Conservation (phyloP, 495 filamentous ascomycete species). For the Neurospora intermedia region DNA sequence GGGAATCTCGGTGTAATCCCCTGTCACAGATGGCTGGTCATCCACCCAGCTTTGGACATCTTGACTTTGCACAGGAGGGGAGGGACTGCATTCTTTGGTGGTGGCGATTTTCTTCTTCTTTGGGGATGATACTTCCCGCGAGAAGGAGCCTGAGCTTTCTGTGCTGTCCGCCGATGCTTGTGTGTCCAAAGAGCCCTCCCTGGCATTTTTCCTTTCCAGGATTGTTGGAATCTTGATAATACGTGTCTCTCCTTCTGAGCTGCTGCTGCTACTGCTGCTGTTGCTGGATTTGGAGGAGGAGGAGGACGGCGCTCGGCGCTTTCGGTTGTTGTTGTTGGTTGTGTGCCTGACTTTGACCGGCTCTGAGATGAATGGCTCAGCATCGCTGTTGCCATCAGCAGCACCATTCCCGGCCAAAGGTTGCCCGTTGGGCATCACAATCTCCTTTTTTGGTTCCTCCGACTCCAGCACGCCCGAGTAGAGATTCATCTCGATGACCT, state of each 20-base stretch:
- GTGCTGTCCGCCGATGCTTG: not conserved
- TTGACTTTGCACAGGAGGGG: not conserved
- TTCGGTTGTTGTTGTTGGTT: slow-evolving; percentile 1
- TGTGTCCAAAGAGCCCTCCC: not conserved
- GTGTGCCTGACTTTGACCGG: not conserved
- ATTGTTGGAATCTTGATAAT: slow-evolving; percentile 15
- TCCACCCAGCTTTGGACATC: not conserved
- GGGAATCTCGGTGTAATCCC: not conserved
- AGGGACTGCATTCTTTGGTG: not conserved
- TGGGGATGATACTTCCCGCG: not conserved
- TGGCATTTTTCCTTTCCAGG: not conserved
- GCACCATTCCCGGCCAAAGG: not conserved
- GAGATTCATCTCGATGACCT: slow-evolving; percentile 17
- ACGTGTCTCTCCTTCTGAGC: slow-evolving; percentile 4
- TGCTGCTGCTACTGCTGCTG: slow-evolving; percentile 1
- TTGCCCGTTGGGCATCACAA: not conserved
- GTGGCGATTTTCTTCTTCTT: not conserved
- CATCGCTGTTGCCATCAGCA: not conserved
- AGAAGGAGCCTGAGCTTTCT: not conserved
- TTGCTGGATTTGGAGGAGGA: not conserved
- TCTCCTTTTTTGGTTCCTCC: slow-evolving; percentile 3
- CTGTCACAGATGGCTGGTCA: not conserved
- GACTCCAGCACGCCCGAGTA: slow-evolving; percentile 11
- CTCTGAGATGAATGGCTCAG: not conserved
- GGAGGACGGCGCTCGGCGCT: slow-evolving; percentile 12